phyloP scores from a whole-genome alignment of 2,329 filamentous ascomycete species.

The Penicillium sumatraense region DNA sequence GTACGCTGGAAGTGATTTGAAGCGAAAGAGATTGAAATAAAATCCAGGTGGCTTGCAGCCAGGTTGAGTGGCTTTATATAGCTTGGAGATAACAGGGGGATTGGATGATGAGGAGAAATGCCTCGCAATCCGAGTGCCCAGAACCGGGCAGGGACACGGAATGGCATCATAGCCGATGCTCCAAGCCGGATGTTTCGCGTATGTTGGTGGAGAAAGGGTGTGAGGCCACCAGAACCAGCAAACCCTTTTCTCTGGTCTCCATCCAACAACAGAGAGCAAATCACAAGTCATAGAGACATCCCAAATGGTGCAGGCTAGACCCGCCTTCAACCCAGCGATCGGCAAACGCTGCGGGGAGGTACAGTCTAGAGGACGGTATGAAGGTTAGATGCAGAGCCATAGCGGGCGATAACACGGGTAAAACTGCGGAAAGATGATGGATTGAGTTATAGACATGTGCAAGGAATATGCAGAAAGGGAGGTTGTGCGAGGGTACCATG shows the following conservation, averaged over 20 bases:
- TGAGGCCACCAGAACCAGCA: background rate
- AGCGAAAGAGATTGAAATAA: background rate
- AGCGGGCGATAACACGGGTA: background rate
- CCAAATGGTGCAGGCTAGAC: slow-evolving; percentile 1
- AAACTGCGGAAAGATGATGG: background rate
- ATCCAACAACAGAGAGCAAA: slow-evolving; percentile 6
- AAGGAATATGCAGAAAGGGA: background rate
- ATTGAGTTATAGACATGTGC: background rate
- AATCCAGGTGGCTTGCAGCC: background rate
- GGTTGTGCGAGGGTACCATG: background rate
- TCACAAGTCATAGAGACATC: slow-evolving; percentile 2
- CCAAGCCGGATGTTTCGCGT: slow-evolving; percentile 1
- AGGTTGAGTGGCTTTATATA: slow-evolving; percentile 12
- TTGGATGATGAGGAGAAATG: background rate
- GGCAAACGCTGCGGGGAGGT: slow-evolving; percentile 16
- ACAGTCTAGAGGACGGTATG: background rate
- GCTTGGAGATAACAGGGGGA: background rate
- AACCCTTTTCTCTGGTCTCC: background rate
- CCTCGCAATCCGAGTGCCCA: slow-evolving; percentile 6
- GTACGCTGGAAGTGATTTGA: too few relatives aligned
- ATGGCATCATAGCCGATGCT: slow-evolving; percentile 11
- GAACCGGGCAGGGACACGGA: slow-evolving; percentile 1
- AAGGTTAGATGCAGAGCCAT: background rate
- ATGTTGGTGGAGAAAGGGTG: background rate
- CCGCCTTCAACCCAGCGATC: slow-evolving; percentile 14